Evolutionary conservation across 1,284 basidiomycete genomes (phyloP).

Genomic region (Puccinia novopanici): DNA sequence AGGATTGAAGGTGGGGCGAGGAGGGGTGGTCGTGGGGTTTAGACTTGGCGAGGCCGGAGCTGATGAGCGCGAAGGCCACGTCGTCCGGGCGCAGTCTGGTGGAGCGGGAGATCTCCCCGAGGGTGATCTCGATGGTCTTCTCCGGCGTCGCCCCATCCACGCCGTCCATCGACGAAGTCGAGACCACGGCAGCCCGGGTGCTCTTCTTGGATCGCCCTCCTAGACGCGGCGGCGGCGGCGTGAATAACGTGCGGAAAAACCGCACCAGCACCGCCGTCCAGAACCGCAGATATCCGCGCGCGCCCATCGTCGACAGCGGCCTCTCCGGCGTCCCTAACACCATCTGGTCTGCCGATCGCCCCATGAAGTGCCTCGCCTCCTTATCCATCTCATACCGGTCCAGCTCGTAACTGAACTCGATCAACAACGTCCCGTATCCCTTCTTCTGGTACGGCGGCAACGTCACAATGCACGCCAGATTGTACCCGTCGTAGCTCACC

Average conservation of each 20-base stretch:
- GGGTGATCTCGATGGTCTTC: conserved; percentile 59
- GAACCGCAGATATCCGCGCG: conserved; percentile 85
- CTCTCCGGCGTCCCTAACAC: conserved; percentile 90
- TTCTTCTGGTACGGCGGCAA: conserved; percentile 88
- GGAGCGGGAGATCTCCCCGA: conserved; percentile 69
- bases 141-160: background rate
- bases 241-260: conserved; percentile 69
- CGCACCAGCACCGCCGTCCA: conserved; percentile 84
- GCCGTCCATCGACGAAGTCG: conserved; percentile 62
- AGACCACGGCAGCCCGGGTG: conserved; percentile 60
- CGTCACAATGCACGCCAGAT: conserved; percentile 93
- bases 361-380: background rate
- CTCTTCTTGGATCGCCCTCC: conserved; percentile 48
- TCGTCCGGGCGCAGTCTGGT: conserved; percentile 83
- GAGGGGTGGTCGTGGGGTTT: too few species aligned
- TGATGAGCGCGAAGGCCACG: conserved; percentile 79
- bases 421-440: conserved; percentile 91
- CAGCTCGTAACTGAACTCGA: conserved; percentile 82
- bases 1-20: background rate
- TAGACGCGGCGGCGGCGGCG: conserved; percentile 28
- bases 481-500: conserved; percentile 91
- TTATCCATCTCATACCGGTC: background rate
- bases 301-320: conserved; percentile 86
- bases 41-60: conserved; percentile 37
- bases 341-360: conserved; percentile 59